phyloP scores from a whole-genome alignment of 2,329 filamentous ascomycete genomes.

The Epicoccum nigrum region DNA sequence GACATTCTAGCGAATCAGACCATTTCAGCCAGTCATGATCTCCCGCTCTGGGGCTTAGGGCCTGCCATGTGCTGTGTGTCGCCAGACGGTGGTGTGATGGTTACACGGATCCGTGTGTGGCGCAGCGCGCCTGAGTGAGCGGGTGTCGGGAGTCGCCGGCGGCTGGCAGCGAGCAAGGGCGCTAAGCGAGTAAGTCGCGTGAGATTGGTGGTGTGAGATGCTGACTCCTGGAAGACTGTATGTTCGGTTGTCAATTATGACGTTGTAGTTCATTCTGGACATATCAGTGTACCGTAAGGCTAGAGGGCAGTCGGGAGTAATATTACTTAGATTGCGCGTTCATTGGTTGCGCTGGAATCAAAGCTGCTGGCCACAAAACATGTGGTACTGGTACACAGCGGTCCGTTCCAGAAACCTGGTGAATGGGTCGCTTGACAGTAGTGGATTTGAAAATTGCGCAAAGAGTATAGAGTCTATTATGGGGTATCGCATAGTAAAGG shows the following conservation, averaged over 20 bases:
- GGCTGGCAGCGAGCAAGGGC: conserved; percentile 15
- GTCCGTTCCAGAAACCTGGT: background rate
- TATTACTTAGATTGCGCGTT: too few species aligned
- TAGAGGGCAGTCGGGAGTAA: too few species aligned
- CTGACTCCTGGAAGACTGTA: too few species aligned
- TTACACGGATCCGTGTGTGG: conserved; percentile 13
- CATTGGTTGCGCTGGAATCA: too few species aligned
- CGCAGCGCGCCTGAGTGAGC: conserved; percentile 2
- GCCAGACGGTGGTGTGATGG: conserved; percentile 36
- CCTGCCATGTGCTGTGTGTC: conserved; percentile 14
- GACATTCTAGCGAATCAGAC: too few species aligned
- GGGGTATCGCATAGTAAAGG: conserved; percentile 5
- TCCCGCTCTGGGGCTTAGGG: conserved; percentile 10
- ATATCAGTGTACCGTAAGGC: too few species aligned
- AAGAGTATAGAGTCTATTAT: background rate
- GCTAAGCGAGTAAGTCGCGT: conserved; percentile 7
- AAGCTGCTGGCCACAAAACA: too few species aligned
- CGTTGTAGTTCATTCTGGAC: too few species aligned
- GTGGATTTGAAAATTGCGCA: background rate
- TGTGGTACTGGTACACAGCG: background rate
- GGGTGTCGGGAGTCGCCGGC: conserved; percentile 32
- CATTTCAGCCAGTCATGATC: background rate
- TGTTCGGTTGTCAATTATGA: too few species aligned
- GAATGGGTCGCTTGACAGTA: background rate
- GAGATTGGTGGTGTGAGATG: conserved; percentile 13